phyloP scores from a whole-genome alignment of 2,329 filamentous ascomycete genomes.

The Chalaropsis thielavioides region DNA sequence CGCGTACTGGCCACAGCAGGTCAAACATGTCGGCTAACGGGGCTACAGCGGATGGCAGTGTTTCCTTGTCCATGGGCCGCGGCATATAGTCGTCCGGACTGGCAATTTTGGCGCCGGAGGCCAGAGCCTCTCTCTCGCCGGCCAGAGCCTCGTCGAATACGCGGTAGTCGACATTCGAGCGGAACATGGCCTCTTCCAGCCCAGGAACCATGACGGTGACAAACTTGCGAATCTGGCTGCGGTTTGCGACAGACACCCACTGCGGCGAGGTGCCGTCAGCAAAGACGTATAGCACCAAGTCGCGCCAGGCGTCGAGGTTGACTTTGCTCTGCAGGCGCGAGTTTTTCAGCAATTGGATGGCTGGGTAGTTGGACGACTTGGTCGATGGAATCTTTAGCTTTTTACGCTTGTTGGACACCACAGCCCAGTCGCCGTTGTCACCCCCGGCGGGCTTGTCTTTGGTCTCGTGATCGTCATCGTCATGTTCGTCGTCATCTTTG shows the following conservation, averaged over 20 bases:
- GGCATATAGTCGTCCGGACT: constrained; percentile 48
- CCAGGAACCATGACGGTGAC: constrained; percentile 88
- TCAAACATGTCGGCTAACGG: constrained; percentile 70
- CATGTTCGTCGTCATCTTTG: constrained; percentile 26
- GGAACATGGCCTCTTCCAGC: constrained; percentile 80
- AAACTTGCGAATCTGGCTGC: constrained; percentile 57
- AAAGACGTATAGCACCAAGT: constrained; percentile 50
- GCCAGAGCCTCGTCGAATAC: constrained; percentile 27
- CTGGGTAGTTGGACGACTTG: constrained; percentile 43
- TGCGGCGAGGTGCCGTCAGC: constrained; percentile 50
- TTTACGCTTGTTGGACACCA: constrained; percentile 38
- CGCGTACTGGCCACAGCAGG: constrained; percentile 77
- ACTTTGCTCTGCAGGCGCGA: constrained; percentile 47
- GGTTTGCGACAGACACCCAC: constrained; percentile 49
- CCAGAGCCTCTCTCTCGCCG: constrained; percentile 24
- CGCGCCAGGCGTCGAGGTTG: constrained; percentile 47
- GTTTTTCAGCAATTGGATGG: constrained; percentile 42
- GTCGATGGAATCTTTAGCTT: constrained; percentile 45
- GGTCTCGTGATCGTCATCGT: constrained; percentile 21
- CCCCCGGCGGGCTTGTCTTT: constrained; percentile 18
- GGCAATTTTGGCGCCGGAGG: constrained; percentile 25
- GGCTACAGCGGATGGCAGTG: constrained; percentile 40
- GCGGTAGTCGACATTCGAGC: constrained; percentile 35
- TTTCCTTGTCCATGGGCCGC: constrained; percentile 35
- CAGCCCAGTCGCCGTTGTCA: constrained; percentile 39